Percentiles rank a stretch among this genome's conserved stretches.
These are phyloP conservation scores for Populus hybrid DNA, from an alignment of 441 rosid genomes.

Conservation along the genomic window DNA sequence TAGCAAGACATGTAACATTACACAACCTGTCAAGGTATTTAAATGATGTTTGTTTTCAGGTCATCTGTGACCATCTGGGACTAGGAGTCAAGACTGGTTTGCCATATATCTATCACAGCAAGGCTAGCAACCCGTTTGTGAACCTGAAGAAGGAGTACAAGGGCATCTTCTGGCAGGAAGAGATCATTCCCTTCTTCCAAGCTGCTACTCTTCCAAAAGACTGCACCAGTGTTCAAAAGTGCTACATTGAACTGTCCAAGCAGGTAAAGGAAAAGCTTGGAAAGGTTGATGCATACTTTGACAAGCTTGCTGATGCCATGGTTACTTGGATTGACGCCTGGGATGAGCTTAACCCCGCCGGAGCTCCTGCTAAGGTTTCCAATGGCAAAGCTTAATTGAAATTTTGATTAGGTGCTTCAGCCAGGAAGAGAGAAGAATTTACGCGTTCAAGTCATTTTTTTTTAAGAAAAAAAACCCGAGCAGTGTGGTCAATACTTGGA, in stretches of 20 bases:
- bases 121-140: constrained; percentile 96
- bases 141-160: constrained; percentile 90
- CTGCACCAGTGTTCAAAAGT: constrained; percentile 78
- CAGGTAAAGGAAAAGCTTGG: constrained; percentile 80
- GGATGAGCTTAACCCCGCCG: constrained; percentile 83
- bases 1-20: neutral
- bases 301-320: constrained; percentile 94
- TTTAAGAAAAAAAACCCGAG: neutral
- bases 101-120: constrained; percentile 94
- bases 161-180: constrained; percentile 98
- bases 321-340: constrained; percentile 94
- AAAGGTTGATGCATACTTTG: constrained; percentile 80
- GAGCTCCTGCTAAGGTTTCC: constrained; percentile 21
- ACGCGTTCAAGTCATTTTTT: neutral
- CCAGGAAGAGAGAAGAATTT: neutral
- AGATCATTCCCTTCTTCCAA: constrained; percentile 95
- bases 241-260: constrained; percentile 82
- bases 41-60: constrained; percentile 35
- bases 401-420: neutral
- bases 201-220: constrained; percentile 67
- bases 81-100: constrained; percentile 92
- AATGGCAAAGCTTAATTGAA: constrained; percentile 42
- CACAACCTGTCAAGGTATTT: neutral
- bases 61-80: constrained; percentile 87
- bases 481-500: constrained; percentile 13